Conservation (phyloP, 1,284 basidiomycete species). For the Boletus sp. region DNA sequence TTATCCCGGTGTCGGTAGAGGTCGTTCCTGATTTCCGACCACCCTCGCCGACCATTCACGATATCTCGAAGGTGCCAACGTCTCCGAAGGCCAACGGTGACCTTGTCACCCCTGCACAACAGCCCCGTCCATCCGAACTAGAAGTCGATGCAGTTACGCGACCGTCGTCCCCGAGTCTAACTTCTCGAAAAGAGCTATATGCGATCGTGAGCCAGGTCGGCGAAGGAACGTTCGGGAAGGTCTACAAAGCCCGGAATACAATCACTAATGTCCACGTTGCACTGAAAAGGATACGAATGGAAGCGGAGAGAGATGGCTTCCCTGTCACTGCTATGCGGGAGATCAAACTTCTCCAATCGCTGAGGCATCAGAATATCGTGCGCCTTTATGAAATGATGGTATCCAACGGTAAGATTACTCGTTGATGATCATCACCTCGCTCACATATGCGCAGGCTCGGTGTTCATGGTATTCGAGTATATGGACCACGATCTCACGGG, state of each 20-base stretch:
- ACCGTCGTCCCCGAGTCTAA: constrained; percentile 31
- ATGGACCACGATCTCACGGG: constrained; percentile 99
- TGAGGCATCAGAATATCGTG: constrained; percentile 89
- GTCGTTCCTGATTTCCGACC: constrained; percentile 14
- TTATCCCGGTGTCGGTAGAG: constrained; percentile 6
- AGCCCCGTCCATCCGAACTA: constrained; percentile 20
- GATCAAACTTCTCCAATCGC: constrained; percentile 92
- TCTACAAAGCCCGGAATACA: constrained; percentile 93
- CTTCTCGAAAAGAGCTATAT: constrained; percentile 64
- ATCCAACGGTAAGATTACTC: constrained; percentile 70
- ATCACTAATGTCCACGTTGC: constrained; percentile 78
- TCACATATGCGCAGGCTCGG: constrained; percentile 60
- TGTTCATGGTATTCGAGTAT: constrained; percentile 99
- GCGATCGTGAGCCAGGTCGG: constrained; percentile 91
- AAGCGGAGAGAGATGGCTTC: constrained; percentile 95
- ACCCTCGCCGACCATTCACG: constrained; percentile 19
- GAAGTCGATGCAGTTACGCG: constrained; percentile 32
- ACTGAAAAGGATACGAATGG: constrained; percentile 97
- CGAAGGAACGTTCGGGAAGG: constrained; percentile 98
- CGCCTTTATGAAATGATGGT: constrained; percentile 97
- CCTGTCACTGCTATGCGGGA: constrained; percentile 99
- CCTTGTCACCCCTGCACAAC: constrained; percentile 18
- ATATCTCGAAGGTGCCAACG: constrained; percentile 18
- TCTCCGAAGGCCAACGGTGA: constrained; percentile 30
- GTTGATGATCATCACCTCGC: constrained; percentile 3